Evolutionary conservation across 2,329 filamentous ascomycete species (phyloP), one percentile per base, ranked within the genome.

Genomic region (Lasiodiplodia hormozganensis): DNA sequence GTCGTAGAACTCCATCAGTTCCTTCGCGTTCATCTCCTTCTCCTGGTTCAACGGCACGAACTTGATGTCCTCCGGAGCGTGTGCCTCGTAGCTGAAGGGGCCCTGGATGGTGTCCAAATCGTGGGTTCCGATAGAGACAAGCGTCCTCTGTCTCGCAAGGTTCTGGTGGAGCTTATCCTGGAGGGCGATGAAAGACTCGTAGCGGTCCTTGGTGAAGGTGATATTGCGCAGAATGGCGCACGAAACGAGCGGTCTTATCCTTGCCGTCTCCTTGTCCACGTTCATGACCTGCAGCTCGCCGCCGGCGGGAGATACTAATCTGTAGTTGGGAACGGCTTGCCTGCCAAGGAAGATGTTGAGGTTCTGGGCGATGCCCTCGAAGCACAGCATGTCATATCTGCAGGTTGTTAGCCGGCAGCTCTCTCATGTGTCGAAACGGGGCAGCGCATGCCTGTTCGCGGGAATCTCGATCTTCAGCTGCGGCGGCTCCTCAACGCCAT

Each of bases 101-200:
- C 94, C 96, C 81, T 97, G 85, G 74, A 99, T 85, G 21, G 93
- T 97, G 78, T 98, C 94, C 71, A 98, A 85, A 79, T 99, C 95
- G 81, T 99, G 96, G 3, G 96, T 99, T 74, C 96, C 96, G 77
- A 99, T 97, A 25, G 95, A 92, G n/a, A 97, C 95, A 57, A 99
- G 84, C 0, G 95, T 97, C 75, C 96, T 86, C 81, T 98, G 92
- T 70, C 96, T 89, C 60, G 96, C 96, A 72, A 99, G 85, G 78
- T 99, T 99, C 79, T 95, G 92, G 84, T 99, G 96, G 58, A 99
- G 88, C 85, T 99, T 99, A 83, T 99, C 96, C 84, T 99, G 96
- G 58, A 99, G 87, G 36, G 69, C 49, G 31, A 67, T 47, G 54
- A 70, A 58, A 23, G 47, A 31, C 68, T 64, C 34, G 40, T 70